These are phyloP conservation scores for Boletus vermiculosoides DNA, from an alignment of 768 basidiomycete genomes.

Conservation along the genomic window DNA sequence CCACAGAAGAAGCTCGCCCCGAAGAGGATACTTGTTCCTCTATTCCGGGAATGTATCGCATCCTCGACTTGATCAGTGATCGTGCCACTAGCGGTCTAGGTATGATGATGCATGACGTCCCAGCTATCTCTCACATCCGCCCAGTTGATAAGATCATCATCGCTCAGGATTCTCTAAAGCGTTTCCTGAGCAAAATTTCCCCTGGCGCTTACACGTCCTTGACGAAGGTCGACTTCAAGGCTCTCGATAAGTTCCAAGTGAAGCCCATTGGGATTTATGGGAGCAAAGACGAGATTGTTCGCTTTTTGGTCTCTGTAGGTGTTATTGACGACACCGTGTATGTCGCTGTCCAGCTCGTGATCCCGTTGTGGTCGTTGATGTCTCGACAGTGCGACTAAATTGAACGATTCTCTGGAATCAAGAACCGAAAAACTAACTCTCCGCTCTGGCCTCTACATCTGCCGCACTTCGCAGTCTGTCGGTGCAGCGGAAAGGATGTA, in stretches of 20 bases:
- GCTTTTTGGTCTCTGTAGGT: slow-evolving; percentile 41
- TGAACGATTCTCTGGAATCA: slow-evolving; percentile 5
- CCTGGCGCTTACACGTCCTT: slow-evolving; percentile 54
- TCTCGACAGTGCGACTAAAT: slow-evolving; percentile 10
- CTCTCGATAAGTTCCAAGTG: slow-evolving; percentile 44
- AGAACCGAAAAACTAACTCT: slow-evolving; percentile 27
- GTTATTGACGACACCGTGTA: slow-evolving; percentile 42
- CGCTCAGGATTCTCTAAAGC: slow-evolving; percentile 47
- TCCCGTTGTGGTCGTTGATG: not conserved
- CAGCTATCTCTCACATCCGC: not conserved
- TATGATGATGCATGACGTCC: slow-evolving; percentile 21
- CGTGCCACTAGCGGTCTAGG: slow-evolving; percentile 51
- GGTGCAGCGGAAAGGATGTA: slow-evolving; percentile 32
- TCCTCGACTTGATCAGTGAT: slow-evolving; percentile 54
- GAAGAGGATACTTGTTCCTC: slow-evolving; percentile 27
- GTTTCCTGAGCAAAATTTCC: slow-evolving; percentile 46
- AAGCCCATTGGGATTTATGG: slow-evolving; percentile 59
- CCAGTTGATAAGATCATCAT: slow-evolving; percentile 66
- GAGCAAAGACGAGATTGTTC: slow-evolving; percentile 47
- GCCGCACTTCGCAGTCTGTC: slow-evolving; percentile 21
- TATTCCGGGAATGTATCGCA: slow-evolving; percentile 48
- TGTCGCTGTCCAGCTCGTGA: slow-evolving; percentile 15
- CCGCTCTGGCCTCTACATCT: slow-evolving; percentile 52
- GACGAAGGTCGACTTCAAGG: slow-evolving; percentile 57
- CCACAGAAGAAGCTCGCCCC: slow-evolving; percentile 3